phyloP scores from a whole-genome alignment of 805 yeast genomes.

The Candida verbasci region DNA sequence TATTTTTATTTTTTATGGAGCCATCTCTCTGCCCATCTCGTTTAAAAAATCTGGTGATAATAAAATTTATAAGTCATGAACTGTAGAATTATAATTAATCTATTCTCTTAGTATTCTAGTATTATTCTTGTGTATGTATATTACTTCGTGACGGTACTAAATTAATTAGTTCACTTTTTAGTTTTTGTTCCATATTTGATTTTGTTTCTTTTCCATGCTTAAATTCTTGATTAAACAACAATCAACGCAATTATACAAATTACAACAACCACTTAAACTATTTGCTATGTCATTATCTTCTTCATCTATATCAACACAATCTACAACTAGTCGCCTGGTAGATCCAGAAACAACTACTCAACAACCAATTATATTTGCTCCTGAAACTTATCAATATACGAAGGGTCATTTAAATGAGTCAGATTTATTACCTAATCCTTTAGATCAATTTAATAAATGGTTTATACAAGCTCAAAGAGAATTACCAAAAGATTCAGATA shows the following conservation, averaged over 20 bases:
- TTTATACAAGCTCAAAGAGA: slow-evolving; percentile 42
- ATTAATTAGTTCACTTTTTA: no score
- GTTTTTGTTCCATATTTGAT: no score
- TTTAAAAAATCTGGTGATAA: slow-evolving; percentile 1
- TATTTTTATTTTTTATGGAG: background rate
- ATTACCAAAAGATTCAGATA: slow-evolving; percentile 38
- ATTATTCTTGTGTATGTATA: no score
- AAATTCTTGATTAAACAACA: background rate
- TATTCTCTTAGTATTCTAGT: no score
- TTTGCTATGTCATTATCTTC: background rate
- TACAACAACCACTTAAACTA: no score
- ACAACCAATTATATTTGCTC: slow-evolving; percentile 58
- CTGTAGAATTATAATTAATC: no score
- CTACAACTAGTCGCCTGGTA: background rate
- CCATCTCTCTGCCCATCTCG: background rate
- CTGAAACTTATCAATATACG: slow-evolving; percentile 83
- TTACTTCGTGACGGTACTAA: no score
- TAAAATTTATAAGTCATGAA: no score
- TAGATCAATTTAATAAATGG: slow-evolving; percentile 80
- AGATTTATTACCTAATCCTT: slow-evolving; percentile 58
- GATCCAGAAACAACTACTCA: slow-evolving; percentile 13
- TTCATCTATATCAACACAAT: background rate
- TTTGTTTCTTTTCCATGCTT: background rate
- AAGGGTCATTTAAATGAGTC: slow-evolving; percentile 54
- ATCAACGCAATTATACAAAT: background rate